Conservation (phyloP, 768 basidiomycete species). For the Pulveroboletus sp. region DNA sequence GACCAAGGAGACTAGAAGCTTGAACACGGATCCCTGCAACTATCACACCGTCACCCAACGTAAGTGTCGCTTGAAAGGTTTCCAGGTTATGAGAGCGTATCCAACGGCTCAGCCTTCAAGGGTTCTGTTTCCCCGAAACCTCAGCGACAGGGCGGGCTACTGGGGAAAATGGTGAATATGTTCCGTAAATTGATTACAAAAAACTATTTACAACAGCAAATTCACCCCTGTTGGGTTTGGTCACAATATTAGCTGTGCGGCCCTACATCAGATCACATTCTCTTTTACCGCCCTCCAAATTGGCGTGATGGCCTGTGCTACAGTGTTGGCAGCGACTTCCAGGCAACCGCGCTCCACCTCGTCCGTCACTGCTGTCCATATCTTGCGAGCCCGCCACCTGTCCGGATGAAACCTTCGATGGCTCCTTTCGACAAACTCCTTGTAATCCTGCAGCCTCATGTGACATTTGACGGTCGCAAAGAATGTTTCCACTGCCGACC, state of each 20-base stretch:
- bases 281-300: slow-evolving; percentile 49
- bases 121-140: too few relatives aligned
- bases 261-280: slow-evolving; percentile 2
- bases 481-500: slow-evolving; percentile 67
- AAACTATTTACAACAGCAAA: too few relatives aligned
- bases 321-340: slow-evolving; percentile 69
- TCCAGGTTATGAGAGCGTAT: not conserved
- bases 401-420: slow-evolving; percentile 78
- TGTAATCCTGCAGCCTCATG: slow-evolving; percentile 60
- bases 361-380: slow-evolving; percentile 55
- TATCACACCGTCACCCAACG: not conserved
- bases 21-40: not conserved
- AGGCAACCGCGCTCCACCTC: slow-evolving; percentile 53
- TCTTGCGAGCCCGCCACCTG: slow-evolving; percentile 65
- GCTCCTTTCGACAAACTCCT: slow-evolving; percentile 61
- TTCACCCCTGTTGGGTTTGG: too few relatives aligned
- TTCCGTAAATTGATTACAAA: not conserved
- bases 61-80: not conserved
- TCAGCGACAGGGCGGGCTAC: too few relatives aligned
- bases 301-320: slow-evolving; percentile 69
- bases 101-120: not conserved
- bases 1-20: not conserved
- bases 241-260: too few relatives aligned
- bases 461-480: slow-evolving; percentile 49
- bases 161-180: too few relatives aligned